Evolutionary conservation across 2,329 filamentous ascomycete species (phyloP).

Genomic region (Pestalotiopsis sp.): DNA sequence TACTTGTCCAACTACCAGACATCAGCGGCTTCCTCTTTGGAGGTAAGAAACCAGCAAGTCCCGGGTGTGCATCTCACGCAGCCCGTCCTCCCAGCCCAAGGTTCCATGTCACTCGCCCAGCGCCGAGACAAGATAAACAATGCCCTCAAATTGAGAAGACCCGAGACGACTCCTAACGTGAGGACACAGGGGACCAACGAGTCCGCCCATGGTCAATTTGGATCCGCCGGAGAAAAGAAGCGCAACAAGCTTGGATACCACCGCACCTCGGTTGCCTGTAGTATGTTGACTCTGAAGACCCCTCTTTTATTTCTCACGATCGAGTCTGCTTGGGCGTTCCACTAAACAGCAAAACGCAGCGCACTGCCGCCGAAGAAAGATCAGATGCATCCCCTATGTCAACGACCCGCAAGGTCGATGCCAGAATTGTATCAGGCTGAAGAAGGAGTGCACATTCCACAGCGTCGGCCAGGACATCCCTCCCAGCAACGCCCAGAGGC

Average conservation of each 20-base stretch:
- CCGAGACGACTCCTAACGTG: conserved; percentile 53
- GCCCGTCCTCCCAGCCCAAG: conserved; percentile 31
- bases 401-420: conserved; percentile 78
- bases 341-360: conserved; percentile 52
- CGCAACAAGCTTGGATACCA: conserved; percentile 96
- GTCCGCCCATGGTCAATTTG: conserved; percentile 36
- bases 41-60: conserved; percentile 34
- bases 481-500: conserved; percentile 47
- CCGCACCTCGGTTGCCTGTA: conserved; percentile 91
- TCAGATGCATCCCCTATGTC: conserved; percentile 80
- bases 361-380: conserved; percentile 91
- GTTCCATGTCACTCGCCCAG: conserved; percentile 36
- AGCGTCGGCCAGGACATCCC: conserved; percentile 77
- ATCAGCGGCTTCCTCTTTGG: conserved; percentile 29
- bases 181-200: conserved; percentile 43
- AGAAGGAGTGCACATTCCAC: conserved; percentile 92
- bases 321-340: neutral
- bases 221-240: conserved; percentile 52
- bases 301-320: neutral
- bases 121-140: conserved; percentile 41
- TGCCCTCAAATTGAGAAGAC: conserved; percentile 48
- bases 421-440: conserved; percentile 89
- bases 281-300: conserved; percentile 60
- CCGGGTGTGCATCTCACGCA: conserved; percentile 20
- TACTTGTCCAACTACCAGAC: conserved; percentile 36